Conservation (phyloP, 2,329 filamentous ascomycete genomes). For the Botrytis elliptica region DNA sequence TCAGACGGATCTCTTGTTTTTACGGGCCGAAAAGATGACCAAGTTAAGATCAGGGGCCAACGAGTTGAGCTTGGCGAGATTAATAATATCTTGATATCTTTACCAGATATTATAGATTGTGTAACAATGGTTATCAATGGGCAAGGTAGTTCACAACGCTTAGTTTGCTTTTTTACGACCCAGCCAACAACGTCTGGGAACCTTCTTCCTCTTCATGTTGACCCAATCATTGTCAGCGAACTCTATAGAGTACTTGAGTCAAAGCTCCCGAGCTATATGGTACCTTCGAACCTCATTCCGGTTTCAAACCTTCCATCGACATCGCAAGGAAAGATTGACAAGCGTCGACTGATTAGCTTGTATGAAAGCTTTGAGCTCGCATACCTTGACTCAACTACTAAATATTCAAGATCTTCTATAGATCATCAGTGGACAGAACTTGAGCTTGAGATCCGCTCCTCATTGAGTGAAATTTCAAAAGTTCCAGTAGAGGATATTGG, state of each 20-base stretch:
- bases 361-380: constrained; percentile 49
- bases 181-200: constrained; percentile 10
- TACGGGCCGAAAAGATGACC: constrained; percentile 70
- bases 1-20: constrained; percentile 74
- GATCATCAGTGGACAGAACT: constrained; percentile 48
- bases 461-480: constrained; percentile 31
- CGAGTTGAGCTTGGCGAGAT: constrained; percentile 78
- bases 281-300: constrained; percentile 72
- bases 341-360: constrained; percentile 48
- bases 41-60: constrained; percentile 79
- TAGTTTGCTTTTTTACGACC: constrained; percentile 70
- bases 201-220: constrained; percentile 41
- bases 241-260: constrained; percentile 57
- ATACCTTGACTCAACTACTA: constrained; percentile 44
- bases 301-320: constrained; percentile 70
- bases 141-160: constrained; percentile 46
- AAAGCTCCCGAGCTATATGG: constrained; percentile 71
- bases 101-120: constrained; percentile 56
- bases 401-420: constrained; percentile 20
- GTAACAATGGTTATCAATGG: constrained; percentile 57
- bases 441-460: constrained; percentile 56
- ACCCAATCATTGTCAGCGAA: constrained; percentile 40
- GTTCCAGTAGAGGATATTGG: constrained; percentile 49
- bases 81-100: constrained; percentile 57
- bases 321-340: constrained; percentile 72